Conservation (phyloP, 164 flowering plant species). For the Taxillus chinensis region DNA sequence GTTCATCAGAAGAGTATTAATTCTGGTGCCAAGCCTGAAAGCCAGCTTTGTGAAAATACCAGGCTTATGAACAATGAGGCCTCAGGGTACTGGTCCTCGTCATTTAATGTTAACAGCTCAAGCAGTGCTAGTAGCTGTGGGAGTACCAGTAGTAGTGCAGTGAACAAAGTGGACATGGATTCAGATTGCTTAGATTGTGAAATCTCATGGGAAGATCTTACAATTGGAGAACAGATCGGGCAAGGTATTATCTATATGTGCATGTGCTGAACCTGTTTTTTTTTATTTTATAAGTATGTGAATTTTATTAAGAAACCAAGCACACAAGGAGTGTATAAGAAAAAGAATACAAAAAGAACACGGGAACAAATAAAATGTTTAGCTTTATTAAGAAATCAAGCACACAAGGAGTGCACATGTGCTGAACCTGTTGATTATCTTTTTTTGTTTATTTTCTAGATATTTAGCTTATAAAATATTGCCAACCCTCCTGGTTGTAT, state of each 20-base stretch:
- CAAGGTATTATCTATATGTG: conserved; percentile 48
- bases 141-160: conserved; percentile 71
- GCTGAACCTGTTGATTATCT: background rate
- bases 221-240: conserved; percentile 88
- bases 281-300: too few relatives aligned
- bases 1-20: conserved; percentile 28
- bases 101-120: conserved; percentile 68
- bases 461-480: too few relatives aligned
- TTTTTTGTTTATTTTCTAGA: background rate
- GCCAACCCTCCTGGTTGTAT: too few relatives aligned
- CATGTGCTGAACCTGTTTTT: background rate
- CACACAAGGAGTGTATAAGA: too few relatives aligned
- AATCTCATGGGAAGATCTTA: conserved; percentile 93
- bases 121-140: conserved; percentile 91
- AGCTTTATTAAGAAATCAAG: too few relatives aligned
- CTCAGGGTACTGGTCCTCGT: conserved; percentile 72
- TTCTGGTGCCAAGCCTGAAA: conserved; percentile 30
- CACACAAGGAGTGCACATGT: too few relatives aligned
- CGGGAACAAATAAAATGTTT: too few relatives aligned
- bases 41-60: conserved; percentile 31
- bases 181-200: conserved; percentile 77
- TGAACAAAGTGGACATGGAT: conserved; percentile 68
- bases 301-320: too few relatives aligned
- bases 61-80: conserved; percentile 49
- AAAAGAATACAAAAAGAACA: too few relatives aligned